phyloP scores from a whole-genome alignment of 805 yeast species.

The Naumovozyma dairenensis region DNA sequence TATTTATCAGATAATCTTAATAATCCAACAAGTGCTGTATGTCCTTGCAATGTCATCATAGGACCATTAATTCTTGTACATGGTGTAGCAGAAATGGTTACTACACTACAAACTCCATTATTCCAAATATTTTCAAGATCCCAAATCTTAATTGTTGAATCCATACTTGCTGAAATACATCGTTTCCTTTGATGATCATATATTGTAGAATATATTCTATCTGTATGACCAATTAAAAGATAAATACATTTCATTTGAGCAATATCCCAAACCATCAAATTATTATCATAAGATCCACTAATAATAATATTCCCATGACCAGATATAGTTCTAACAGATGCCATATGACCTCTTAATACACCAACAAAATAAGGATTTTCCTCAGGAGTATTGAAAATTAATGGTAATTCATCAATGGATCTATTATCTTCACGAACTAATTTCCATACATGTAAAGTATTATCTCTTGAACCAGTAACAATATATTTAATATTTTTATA shows the following conservation, averaged over 20 bases:
- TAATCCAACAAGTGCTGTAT: conserved; percentile 81
- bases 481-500: conserved; percentile 58
- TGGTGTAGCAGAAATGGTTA: conserved; percentile 16
- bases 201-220: conserved; percentile 81
- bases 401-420: conserved; percentile 50
- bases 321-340: conserved; percentile 76
- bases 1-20: conserved; percentile 66
- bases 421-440: conserved; percentile 48
- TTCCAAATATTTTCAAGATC: conserved; percentile 68
- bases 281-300: conserved; percentile 85
- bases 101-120: conserved; percentile 21
- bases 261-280: conserved; percentile 88
- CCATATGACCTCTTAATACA: conserved; percentile 64
- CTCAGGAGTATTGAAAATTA: conserved; percentile 27
- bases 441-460: conserved; percentile 74
- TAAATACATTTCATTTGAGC: conserved; percentile 62
- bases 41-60: conserved; percentile 69
- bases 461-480: conserved; percentile 75
- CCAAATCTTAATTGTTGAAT: conserved; percentile 83
- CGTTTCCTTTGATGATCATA: conserved; percentile 65
- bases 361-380: conserved; percentile 55
- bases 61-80: conserved; percentile 25
- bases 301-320: conserved; percentile 78
- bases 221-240: conserved; percentile 74
- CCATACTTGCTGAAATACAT: conserved; percentile 89